Evolutionary conservation across 352 stramenopile genomes (phyloP).

Genomic region (Globisporangium camurandrum): DNA sequence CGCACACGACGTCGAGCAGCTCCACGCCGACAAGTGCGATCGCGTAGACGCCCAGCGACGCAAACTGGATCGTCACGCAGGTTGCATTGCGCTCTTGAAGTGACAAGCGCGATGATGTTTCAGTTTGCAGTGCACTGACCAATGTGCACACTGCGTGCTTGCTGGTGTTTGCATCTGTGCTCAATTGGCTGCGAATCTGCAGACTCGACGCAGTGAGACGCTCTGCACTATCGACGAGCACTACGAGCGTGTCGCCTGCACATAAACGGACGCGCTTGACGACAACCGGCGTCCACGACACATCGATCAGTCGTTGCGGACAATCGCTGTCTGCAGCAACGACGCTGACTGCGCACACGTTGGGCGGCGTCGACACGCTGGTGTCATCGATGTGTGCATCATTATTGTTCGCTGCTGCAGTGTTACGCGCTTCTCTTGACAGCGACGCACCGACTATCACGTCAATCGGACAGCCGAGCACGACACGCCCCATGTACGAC

Average conservation of each 20-base stretch:
- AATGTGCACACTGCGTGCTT: not conserved
- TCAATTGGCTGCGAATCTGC: not conserved
- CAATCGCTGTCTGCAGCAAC: not conserved
- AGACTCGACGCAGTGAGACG: not conserved
- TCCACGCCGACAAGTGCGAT: not conserved
- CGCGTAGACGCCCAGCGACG: not conserved
- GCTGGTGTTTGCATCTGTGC: not conserved
- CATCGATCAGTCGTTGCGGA: not conserved
- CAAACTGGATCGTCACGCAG: not conserved
- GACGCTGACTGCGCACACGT: not conserved
- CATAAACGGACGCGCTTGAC: slow-evolving; percentile 1
- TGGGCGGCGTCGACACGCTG: not conserved
- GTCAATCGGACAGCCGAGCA: slow-evolving; percentile 5
- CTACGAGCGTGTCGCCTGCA: slow-evolving; percentile 2
- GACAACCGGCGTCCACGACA: not conserved
- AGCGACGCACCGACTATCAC: not conserved
- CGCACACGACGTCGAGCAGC: slow-evolving; percentile 3
- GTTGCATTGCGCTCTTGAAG: not conserved
- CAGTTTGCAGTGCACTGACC: too few species aligned
- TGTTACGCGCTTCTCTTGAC: not conserved
- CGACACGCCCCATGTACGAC: not conserved
- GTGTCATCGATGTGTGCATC: not conserved
- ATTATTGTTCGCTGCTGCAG: not conserved
- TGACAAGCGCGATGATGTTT: not conserved
- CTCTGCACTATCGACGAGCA: slow-evolving; percentile 1